Evolutionary conservation across 2,329 filamentous ascomycete genomes (phyloP), one percentile per base, ranked within the genome.

Genomic region (Pyrenophora graminea): DNA sequence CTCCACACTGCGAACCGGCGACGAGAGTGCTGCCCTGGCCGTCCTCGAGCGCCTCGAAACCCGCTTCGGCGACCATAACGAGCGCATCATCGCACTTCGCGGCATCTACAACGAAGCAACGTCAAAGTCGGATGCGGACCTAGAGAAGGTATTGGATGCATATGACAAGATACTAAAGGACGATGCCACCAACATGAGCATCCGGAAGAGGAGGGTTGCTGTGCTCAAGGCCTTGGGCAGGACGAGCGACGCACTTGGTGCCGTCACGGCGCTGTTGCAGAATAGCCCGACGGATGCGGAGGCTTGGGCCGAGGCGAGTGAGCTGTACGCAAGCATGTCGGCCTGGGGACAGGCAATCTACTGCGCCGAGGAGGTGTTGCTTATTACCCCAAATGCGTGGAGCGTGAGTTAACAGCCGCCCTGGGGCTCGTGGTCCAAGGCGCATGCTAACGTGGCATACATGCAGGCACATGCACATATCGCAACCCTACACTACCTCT

Each of bases 341-440:
- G 76, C 93, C 63, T 91, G 89, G 67, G 77, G 86, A 12, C 93
- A 97, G 73, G 89, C 91, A 33, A 85, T 96, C 43, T 96, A 88
- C 73, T 88, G 91, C 53, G 77, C 96, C 38, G 94, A 99, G 72
- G 94, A 99, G 73, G 91, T 96, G 17, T 75, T 99, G 38, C 79
- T 97, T 44, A 80, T 96, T 50, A 84, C 85, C 45, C 93, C 94
- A 3, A 96, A 96, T 77, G 90, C 93, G 17, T 99, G 94, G 92
- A 97, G 96, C 78, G 90, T 94, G 73, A 71, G 89, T 66, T 30
- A 19, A 15, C 18, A 6, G 9, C 32, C 15, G 33, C 15, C 34
- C 23, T 27, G 15, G 18, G 21, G n/a, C n/a, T 23, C 72, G 15
- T 53, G 31, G 27, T 48, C 36, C 13, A 15, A 41, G 8, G 23